phyloP scores from a whole-genome alignment of 2,329 filamentous ascomycete species.

The Fusarium domesticum region DNA sequence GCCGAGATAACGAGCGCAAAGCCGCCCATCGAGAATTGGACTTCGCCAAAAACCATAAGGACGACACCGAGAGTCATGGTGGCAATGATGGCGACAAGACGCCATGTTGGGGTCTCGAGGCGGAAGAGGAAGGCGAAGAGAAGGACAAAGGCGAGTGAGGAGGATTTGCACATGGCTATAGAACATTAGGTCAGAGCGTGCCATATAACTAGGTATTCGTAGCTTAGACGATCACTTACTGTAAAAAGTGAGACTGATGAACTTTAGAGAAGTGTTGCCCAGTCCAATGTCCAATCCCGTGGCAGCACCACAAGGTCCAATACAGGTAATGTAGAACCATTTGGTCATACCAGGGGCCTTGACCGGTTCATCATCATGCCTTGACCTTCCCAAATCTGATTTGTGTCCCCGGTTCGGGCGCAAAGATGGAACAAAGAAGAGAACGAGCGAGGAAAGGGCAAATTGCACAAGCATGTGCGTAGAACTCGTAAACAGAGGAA shows the following conservation, averaged over 20 bases:
- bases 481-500: constrained; percentile 91
- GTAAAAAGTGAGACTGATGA: constrained; percentile 95
- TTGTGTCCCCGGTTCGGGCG: constrained; percentile 59
- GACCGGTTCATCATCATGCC: constrained; percentile 51
- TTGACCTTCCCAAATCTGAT: constrained; percentile 49
- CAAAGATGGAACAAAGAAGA: constrained; percentile 79
- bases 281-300: constrained; percentile 95
- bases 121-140: constrained; percentile 93
- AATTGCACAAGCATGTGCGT: constrained; percentile 97
- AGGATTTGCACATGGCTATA: constrained; percentile 95
- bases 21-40: constrained; percentile 80
- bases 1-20: constrained; percentile 92
- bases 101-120: constrained; percentile 82
- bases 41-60: constrained; percentile 97
- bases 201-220: neutral
- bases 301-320: constrained; percentile 86
- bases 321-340: constrained; percentile 86
- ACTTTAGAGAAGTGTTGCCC: constrained; percentile 92
- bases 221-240: constrained; percentile 47
- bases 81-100: constrained; percentile 80
- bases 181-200: constrained; percentile 3
- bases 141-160: constrained; percentile 89
- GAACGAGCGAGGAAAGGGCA: constrained; percentile 68
- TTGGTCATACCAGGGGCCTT: constrained; percentile 70
- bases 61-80: constrained; percentile 91